phyloP scores from a whole-genome alignment of 1,284 basidiomycete genomes.

The Moesziomyces sp. region DNA sequence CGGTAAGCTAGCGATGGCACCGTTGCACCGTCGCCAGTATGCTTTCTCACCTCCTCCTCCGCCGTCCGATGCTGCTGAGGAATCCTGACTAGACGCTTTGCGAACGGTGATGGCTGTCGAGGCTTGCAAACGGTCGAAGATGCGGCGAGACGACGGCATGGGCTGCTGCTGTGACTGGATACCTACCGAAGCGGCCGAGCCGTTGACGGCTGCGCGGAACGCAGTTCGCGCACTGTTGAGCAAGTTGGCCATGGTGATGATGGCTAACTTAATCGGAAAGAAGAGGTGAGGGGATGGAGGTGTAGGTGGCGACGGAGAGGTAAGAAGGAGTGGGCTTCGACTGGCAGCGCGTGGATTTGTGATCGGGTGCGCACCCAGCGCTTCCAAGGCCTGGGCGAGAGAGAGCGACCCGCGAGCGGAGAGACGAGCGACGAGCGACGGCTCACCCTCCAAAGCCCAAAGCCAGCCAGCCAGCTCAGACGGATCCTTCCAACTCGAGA shows the following conservation, averaged over 20 bases:
- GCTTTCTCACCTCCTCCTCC: too few relatives aligned
- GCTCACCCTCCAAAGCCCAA: too few relatives aligned
- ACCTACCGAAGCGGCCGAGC: constrained; percentile 53
- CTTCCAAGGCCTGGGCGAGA: too few relatives aligned
- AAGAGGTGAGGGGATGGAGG: constrained; percentile 4
- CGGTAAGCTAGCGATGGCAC: too few relatives aligned
- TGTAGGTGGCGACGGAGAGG: constrained; percentile 9
- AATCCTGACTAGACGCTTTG: too few relatives aligned
- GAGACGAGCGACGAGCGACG: too few relatives aligned
- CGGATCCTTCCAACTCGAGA: too few relatives aligned
- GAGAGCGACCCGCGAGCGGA: too few relatives aligned
- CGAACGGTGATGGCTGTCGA: not conserved
- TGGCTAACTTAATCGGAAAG: constrained; percentile 17
- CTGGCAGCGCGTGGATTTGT: not conserved
- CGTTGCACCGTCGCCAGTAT: too few relatives aligned
- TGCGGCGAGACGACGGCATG: not conserved
- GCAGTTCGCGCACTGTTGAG: constrained; percentile 51
- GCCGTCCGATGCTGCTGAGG: too few relatives aligned
- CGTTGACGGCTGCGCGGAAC: constrained; percentile 50
- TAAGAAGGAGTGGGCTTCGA: constrained; percentile 4
- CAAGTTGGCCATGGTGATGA: constrained; percentile 45
- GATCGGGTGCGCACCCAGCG: too few relatives aligned
- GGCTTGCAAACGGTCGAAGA: not conserved
- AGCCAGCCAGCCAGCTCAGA: too few relatives aligned
- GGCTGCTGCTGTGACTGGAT: not conserved